phyloP scores from a whole-genome alignment of 352 stramenopile genomes.

The Phytophthora crassamura region DNA sequence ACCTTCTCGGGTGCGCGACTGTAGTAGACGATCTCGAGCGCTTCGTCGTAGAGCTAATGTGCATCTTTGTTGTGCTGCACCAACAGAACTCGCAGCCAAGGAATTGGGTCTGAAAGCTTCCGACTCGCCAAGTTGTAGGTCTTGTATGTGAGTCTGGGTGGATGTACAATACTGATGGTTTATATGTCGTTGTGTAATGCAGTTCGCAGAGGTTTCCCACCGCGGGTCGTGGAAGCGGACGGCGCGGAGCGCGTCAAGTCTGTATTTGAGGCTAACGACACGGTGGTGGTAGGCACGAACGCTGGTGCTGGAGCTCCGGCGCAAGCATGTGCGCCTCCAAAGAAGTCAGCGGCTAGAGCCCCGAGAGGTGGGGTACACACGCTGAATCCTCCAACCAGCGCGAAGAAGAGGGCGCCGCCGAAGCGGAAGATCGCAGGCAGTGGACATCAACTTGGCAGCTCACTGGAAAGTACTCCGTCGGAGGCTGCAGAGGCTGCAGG shows the following conservation, averaged over 20 bases:
- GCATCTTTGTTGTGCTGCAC: background rate
- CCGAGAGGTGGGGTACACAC: constrained; percentile 55
- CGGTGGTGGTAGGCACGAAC: constrained; percentile 57
- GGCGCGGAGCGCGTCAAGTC: constrained; percentile 47
- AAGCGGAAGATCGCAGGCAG: constrained; percentile 57
- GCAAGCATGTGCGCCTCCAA: constrained; percentile 16
- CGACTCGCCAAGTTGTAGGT: constrained; percentile 61
- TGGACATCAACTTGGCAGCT: constrained; percentile 64
- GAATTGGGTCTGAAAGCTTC: constrained; percentile 52
- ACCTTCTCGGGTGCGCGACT: constrained; percentile 52
- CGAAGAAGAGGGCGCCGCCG: constrained; percentile 30
- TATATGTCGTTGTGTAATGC: background rate
- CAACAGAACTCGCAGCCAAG: constrained; percentile 48
- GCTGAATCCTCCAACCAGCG: constrained; percentile 33
- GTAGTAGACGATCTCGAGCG: constrained; percentile 14
- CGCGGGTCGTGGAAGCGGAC: constrained; percentile 46
- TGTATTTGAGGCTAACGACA: constrained; percentile 73
- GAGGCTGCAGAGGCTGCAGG: background rate
- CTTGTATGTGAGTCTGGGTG: background rate
- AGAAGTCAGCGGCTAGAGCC: constrained; percentile 29
- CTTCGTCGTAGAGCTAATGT: constrained; percentile 5
- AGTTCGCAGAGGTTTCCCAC: constrained; percentile 81
- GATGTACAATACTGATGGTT: background rate
- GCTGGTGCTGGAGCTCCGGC: constrained; percentile 11
- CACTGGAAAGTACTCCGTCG: constrained; percentile 38